Conservation (phyloP, 202 grass and related monocot species). For the Saccharum hybrid region DNA sequence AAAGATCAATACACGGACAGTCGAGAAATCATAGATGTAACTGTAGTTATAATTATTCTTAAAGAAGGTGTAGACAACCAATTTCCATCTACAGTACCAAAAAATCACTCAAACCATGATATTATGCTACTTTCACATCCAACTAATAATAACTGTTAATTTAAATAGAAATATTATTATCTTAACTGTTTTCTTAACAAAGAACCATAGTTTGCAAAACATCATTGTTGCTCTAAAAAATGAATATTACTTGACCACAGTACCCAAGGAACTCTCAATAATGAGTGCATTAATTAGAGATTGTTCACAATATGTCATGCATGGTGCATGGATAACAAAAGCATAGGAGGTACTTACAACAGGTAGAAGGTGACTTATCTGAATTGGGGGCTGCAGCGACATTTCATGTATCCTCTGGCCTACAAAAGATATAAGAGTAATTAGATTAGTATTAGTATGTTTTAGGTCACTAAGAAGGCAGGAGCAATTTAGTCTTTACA, state of each 20-base stretch:
- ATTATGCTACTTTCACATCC: neutral
- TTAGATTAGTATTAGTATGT: slow-evolving; percentile 32
- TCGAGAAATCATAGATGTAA: neutral
- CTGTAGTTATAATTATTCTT: neutral
- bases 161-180: neutral
- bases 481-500: slow-evolving; percentile 24
- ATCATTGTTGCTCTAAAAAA: slow-evolving; percentile 32
- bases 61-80: slow-evolving; percentile 3
- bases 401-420: slow-evolving; percentile 91
- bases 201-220: neutral
- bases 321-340: slow-evolving; percentile 24
- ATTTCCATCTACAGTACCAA: neutral
- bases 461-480: slow-evolving; percentile 31
- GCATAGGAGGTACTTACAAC: slow-evolving; percentile 57
- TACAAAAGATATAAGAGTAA: slow-evolving; percentile 48
- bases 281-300: slow-evolving; percentile 6
- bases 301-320: neutral
- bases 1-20: neutral
- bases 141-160: neutral
- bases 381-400: slow-evolving; percentile 74
- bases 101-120: neutral
- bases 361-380: slow-evolving; percentile 59
- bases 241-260: neutral
- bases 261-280: neutral
- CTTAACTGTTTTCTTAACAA: neutral